Conservation (phyloP, 768 basidiomycete species). For the Mycena polygramma region DNA sequence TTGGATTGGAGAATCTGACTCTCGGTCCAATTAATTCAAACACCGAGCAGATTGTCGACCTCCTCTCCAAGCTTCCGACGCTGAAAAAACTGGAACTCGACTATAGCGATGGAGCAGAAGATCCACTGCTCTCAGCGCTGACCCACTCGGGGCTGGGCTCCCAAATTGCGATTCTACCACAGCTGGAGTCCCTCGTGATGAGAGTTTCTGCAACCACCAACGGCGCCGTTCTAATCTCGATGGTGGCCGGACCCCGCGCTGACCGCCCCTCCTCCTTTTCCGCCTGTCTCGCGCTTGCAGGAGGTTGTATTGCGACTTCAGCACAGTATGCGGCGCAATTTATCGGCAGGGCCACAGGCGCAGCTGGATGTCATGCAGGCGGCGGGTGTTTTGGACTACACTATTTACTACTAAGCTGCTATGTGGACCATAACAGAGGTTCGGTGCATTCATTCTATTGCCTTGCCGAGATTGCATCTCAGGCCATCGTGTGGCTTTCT, state of each 20-base stretch:
- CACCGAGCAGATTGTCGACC: neutral
- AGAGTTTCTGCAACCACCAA: neutral
- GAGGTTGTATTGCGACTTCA: neutral
- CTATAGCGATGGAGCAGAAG: neutral
- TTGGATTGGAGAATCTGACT: neutral
- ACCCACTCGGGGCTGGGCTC: neutral
- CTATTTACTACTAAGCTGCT: too few species aligned
- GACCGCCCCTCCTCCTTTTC: neutral
- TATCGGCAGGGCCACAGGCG: neutral
- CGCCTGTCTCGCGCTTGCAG: neutral
- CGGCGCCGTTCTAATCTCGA: neutral
- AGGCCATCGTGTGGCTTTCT: too few species aligned
- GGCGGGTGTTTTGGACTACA: neutral
- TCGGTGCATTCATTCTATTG: too few species aligned
- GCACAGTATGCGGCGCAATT: neutral
- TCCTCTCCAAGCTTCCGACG: neutral
- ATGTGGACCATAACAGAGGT: too few species aligned
- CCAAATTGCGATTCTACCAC: neutral
- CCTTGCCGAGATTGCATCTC: too few species aligned
- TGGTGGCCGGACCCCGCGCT: neutral
- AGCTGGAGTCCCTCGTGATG: neutral
- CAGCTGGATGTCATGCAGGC: neutral
- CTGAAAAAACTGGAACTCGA: neutral
- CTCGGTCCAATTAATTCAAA: neutral
- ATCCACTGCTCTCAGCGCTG: neutral